Evolutionary conservation across 1,284 basidiomycete species (phyloP).

Genomic region (Leccinum fallax): DNA sequence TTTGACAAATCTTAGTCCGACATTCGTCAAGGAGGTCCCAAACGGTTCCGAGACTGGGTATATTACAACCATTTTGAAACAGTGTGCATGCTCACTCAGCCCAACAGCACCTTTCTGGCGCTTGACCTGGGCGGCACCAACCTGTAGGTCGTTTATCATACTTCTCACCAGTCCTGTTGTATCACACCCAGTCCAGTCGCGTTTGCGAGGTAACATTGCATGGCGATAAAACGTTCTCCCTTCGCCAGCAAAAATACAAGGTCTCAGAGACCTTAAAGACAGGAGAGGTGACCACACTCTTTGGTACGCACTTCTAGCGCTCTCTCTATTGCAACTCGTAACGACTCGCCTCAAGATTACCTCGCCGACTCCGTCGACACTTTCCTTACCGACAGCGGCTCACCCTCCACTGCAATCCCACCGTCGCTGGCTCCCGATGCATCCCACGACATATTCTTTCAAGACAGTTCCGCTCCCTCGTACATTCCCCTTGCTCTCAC

Average conservation of each 20-base stretch:
- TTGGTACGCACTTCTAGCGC: constrained; percentile 58
- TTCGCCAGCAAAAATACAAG: constrained; percentile 93
- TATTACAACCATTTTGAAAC: constrained; percentile 34
- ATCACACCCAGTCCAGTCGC: constrained; percentile 54
- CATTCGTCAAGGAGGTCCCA: constrained; percentile 89
- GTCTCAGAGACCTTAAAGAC: constrained; percentile 90
- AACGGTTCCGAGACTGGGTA: constrained; percentile 91
- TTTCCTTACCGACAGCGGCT: constrained; percentile 76
- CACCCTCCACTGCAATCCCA: constrained; percentile 45
- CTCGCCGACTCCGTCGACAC: constrained; percentile 95
- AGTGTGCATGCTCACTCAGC: constrained; percentile 2
- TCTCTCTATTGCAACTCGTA: constrained; percentile 5
- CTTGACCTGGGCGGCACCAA: constrained; percentile 96
- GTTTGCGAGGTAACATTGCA: constrained; percentile 92
- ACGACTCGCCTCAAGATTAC: constrained; percentile 64
- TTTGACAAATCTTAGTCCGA: constrained; percentile 56
- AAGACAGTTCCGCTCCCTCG: constrained; percentile 44
- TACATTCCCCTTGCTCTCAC: constrained; percentile 85
- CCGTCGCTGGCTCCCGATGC: constrained; percentile 38
- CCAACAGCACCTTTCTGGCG: constrained; percentile 79
- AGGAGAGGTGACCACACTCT: constrained; percentile 81
- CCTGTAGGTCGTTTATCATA: constrained; percentile 56
- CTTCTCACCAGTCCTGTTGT: not conserved
- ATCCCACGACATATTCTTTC: constrained; percentile 26
- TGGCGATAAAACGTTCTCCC: constrained; percentile 85